phyloP scores from a whole-genome alignment of 208 protist genomes.

The Acanthamoeba healyi region DNA sequence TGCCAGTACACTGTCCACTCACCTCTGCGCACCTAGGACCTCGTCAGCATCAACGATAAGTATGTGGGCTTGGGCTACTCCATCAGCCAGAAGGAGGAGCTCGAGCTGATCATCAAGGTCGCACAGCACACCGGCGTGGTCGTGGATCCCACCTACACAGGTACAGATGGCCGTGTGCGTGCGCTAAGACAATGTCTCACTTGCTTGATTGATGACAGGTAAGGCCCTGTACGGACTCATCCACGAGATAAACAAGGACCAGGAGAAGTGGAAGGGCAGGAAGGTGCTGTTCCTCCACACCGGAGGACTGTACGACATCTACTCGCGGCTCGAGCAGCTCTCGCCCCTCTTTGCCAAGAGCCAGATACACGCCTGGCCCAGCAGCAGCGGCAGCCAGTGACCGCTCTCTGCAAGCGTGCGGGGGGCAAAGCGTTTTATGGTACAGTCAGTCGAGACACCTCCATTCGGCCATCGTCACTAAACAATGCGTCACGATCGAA shows the following conservation, averaged over 20 bases:
- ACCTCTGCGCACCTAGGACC: background rate
- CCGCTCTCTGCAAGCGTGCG: no score
- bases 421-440: no score
- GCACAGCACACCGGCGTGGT: slow-evolving; percentile 72
- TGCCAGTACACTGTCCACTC: background rate
- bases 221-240: background rate
- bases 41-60: slow-evolving; percentile 1
- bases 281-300: slow-evolving; percentile 74
- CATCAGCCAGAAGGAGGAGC: slow-evolving; percentile 7
- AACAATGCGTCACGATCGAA: no score
- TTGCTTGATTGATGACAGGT: background rate
- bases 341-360: slow-evolving; percentile 44
- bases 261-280: background rate
- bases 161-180: background rate
- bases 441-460: no score
- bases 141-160: slow-evolving; percentile 81
- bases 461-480: no score
- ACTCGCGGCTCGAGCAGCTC: slow-evolving; percentile 35
- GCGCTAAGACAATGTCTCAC: background rate
- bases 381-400: background rate
- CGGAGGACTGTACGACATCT: slow-evolving; percentile 60
- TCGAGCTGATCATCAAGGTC: slow-evolving; percentile 61
- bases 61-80: slow-evolving; percentile 77
- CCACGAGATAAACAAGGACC: background rate
- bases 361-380: background rate